Percentiles rank a stretch among this genome's conserved stretches.
Conservation (phyloP, 768 basidiomycete genomes). For the Zangia roseola region DNA sequence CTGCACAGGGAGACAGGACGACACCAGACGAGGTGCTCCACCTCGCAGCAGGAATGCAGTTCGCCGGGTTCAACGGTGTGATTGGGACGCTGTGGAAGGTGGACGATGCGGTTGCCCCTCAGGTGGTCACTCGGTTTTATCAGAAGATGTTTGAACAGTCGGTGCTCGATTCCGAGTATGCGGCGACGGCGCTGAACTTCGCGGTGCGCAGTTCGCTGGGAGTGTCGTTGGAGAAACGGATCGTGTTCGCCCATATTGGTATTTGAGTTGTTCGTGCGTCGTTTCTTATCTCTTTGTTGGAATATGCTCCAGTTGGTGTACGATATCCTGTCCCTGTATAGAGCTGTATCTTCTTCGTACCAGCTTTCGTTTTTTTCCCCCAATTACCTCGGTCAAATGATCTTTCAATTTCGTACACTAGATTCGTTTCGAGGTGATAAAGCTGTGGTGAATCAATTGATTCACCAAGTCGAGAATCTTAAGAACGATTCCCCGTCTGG, state of each 20-base stretch:
- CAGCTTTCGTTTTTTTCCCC: no score
- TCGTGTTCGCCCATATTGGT: neutral
- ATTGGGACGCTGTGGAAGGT: neutral
- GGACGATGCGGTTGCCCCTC: neutral
- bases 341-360: no score
- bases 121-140: neutral
- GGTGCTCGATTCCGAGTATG: neutral
- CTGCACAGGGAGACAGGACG: neutral
- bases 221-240: neutral
- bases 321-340: no score
- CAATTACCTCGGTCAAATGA: no score
- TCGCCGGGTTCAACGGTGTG: slow-evolving; percentile 1
- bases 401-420: no score
- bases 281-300: no score
- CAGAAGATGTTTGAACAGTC: slow-evolving; percentile 12
- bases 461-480: no score
- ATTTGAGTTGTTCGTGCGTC: neutral
- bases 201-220: neutral
- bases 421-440: no score
- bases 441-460: no score
- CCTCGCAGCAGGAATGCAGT: neutral
- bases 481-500: no score
- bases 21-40: neutral
- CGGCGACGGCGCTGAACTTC: neutral
- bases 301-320: no score